phyloP scores from a whole-genome alignment of 2,329 filamentous ascomycete species.

The Diaporthe ilicicola region DNA sequence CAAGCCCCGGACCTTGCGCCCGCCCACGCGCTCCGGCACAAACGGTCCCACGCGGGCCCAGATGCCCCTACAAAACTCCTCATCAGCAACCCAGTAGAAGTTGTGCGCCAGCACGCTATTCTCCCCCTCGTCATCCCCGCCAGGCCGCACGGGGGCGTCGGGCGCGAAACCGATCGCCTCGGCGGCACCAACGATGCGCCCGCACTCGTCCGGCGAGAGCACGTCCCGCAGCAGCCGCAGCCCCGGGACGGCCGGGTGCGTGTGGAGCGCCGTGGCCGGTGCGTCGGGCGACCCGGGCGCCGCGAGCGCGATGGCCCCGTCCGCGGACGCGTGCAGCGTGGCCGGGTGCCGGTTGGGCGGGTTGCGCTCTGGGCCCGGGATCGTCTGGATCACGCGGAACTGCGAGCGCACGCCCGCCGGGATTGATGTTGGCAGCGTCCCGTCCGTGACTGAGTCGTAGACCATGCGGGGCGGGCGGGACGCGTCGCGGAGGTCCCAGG shows the following conservation, averaged over 20 bases:
- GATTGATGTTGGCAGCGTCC: slow-evolving; percentile 56
- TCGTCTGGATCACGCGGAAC: slow-evolving; percentile 70
- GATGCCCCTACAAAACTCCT: slow-evolving; percentile 67
- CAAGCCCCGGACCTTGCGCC: slow-evolving; percentile 67
- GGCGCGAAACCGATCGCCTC: slow-evolving; percentile 73
- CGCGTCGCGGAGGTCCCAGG: slow-evolving; percentile 65
- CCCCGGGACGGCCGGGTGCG: slow-evolving; percentile 70
- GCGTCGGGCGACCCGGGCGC: slow-evolving; percentile 37
- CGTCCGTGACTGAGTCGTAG: slow-evolving; percentile 67
- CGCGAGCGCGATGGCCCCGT: slow-evolving; percentile 64
- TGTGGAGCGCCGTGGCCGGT: slow-evolving; percentile 60
- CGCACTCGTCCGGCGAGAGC: slow-evolving; percentile 69
- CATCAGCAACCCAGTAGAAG: slow-evolving; percentile 77
- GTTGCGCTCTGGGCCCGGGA: slow-evolving; percentile 66
- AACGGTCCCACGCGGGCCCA: slow-evolving; percentile 69
- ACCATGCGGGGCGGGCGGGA: slow-evolving; percentile 51
- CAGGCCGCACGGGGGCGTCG: slow-evolving; percentile 71
- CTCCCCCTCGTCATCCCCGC: slow-evolving; percentile 68
- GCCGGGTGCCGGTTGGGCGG: slow-evolving; percentile 74
- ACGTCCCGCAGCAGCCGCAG: slow-evolving; percentile 68
- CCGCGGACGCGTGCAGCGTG: slow-evolving; percentile 68
- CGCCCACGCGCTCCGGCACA: slow-evolving; percentile 63
- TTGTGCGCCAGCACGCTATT: slow-evolving; percentile 75
- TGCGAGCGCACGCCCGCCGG: slow-evolving; percentile 35
- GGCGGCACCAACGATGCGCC: slow-evolving; percentile 71